Evolutionary conservation across 2,329 filamentous ascomycete genomes (phyloP).

Genomic region (Microascus cirrosus): DNA sequence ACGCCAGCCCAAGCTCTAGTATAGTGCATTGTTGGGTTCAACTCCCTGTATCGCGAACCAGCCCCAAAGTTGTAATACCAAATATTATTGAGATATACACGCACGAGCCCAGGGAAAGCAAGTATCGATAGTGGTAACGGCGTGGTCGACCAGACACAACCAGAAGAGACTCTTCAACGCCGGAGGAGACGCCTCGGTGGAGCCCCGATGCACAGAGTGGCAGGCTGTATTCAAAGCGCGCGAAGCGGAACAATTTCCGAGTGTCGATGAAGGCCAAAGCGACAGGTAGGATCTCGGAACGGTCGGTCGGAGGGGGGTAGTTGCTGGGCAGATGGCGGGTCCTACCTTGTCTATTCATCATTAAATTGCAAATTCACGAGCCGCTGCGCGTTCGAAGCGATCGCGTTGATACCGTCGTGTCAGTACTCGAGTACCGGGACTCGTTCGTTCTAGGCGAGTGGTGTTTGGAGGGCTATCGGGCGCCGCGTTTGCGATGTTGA

Average conservation of each 20-base stretch:
- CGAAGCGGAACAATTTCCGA: too few relatives aligned
- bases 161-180: too few relatives aligned
- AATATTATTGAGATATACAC: too few relatives aligned
- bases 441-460: not conserved
- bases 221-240: too few relatives aligned
- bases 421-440: not conserved
- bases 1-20: not conserved
- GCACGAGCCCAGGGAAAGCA: too few relatives aligned
- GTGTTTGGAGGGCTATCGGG: not conserved
- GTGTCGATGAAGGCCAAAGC: not conserved
- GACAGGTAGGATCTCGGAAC: not conserved
- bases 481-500: constrained; percentile 1
- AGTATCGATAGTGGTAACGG: too few relatives aligned
- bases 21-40: not conserved
- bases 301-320: not conserved
- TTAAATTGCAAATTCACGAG: constrained; percentile 13
- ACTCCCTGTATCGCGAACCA: not conserved
- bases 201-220: too few relatives aligned
- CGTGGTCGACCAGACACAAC: too few relatives aligned
- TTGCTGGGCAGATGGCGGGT: constrained; percentile 9
- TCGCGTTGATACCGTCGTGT: constrained; percentile 12
- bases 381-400: constrained; percentile 6
- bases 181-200: too few relatives aligned
- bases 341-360: constrained; percentile 53
- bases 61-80: not conserved